Percentiles rank a stretch among this genome's conserved stretches.
Evolutionary conservation across 2,329 filamentous ascomycete species (phyloP).

Genomic region (Westerdykella aurantiaca): DNA sequence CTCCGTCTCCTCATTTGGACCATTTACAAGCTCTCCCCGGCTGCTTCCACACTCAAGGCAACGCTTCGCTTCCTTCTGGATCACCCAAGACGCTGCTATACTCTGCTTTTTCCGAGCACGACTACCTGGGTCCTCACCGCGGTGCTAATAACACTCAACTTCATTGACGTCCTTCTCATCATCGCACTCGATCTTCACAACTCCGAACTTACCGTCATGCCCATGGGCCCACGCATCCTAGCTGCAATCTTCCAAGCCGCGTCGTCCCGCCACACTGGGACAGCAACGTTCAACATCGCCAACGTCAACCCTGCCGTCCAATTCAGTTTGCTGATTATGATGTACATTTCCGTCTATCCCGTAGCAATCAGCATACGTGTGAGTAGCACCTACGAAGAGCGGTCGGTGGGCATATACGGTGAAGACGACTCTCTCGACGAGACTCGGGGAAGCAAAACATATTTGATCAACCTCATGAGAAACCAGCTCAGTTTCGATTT

Average conservation of each 20-base stretch:
- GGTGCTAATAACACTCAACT: slow-evolving; percentile 48
- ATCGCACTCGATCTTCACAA: slow-evolving; percentile 43
- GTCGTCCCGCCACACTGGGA: slow-evolving; percentile 44
- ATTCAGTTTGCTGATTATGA: slow-evolving; percentile 56
- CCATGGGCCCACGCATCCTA: slow-evolving; percentile 44
- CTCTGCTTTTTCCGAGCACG: slow-evolving; percentile 53
- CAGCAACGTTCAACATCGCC: slow-evolving; percentile 43
- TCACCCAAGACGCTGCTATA: slow-evolving; percentile 59
- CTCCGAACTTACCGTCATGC: slow-evolving; percentile 41
- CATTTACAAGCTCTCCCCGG: slow-evolving; percentile 45
- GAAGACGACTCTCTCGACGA: slow-evolving; percentile 18
- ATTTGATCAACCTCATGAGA: slow-evolving; percentile 35
- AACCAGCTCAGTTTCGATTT: slow-evolving; percentile 42
- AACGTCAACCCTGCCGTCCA: slow-evolving; percentile 50
- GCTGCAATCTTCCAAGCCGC: slow-evolving; percentile 56
- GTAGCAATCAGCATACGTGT: slow-evolving; percentile 56
- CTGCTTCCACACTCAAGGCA: slow-evolving; percentile 36
- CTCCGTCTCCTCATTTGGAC: slow-evolving; percentile 55
- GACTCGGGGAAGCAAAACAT: slow-evolving; percentile 5
- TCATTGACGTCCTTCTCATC: slow-evolving; percentile 38
- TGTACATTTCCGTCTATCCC: slow-evolving; percentile 58
- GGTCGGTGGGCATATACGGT: slow-evolving; percentile 53
- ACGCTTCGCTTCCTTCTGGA: slow-evolving; percentile 55
- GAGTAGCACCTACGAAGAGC: slow-evolving; percentile 55
- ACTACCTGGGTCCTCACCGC: slow-evolving; percentile 53